Conservation (phyloP, 108 stramenopile species). For the Thalassiosira profunda region DNA sequence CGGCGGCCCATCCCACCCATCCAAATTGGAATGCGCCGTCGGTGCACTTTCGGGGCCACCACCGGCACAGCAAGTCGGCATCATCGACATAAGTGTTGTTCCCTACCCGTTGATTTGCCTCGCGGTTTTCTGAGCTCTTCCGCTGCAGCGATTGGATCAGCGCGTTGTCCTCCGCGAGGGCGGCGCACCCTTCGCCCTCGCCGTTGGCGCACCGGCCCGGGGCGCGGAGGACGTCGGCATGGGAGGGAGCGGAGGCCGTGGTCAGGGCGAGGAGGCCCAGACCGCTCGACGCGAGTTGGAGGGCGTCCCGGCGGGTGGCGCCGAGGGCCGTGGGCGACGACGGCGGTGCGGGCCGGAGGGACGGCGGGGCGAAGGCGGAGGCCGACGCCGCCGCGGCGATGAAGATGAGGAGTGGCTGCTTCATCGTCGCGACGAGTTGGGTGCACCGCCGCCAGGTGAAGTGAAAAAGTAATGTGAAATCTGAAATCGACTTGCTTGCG, state of each 20-base stretch:
- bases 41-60: neutral
- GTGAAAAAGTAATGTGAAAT: no score
- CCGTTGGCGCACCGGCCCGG: constrained; percentile 71
- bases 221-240: constrained; percentile 52
- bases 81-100: neutral
- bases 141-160: constrained; percentile 70
- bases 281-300: no score
- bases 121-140: constrained; percentile 68
- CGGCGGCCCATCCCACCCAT: neutral
- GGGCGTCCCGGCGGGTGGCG: no score
- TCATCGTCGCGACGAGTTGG: no score
- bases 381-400: no score
- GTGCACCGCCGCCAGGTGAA: no score
- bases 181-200: constrained; percentile 76
- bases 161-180: constrained; percentile 75
- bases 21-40: neutral
- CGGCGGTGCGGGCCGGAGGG: no score
- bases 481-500: no score
- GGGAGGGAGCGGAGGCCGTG: neutral
- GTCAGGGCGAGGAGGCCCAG: no score
- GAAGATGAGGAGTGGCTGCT: no score
- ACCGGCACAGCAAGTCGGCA: neutral
- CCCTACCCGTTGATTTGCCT: constrained; percentile 65
- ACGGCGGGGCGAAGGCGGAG: no score
- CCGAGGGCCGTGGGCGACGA: no score